Base-by-base conservation (phyloP, 352 stramenopile genomes). In the Phytophthora vignae region DNA sequence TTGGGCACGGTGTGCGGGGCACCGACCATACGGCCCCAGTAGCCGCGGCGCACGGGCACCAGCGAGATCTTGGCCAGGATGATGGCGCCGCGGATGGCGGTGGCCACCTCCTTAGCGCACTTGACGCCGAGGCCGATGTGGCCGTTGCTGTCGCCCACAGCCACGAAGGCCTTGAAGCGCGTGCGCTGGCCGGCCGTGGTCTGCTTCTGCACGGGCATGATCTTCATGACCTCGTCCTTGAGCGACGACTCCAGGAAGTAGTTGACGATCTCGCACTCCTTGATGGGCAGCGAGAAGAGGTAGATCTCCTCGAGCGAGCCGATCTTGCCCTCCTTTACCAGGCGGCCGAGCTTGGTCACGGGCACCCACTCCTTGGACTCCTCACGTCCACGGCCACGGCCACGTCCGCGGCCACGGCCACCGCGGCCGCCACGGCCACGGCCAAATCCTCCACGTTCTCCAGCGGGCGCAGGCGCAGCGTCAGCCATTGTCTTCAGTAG, bases 151-250 rank as follows among this genome's bases (percentile, higher is more conserved):
- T 99, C 98, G 76, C 98, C 98, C 60, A 99, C 96, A 67, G 98
- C 98, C 31, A 99, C 98, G 82, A 99, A 99, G 40, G 98, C 98
- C 91, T 99, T 99, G 95, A 99, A 99, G 68, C 98, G 94, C 74
- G 98, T 99, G 69, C 98, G 93, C 93, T 99, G 98, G 90, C 98
- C 98, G 69, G 98, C 98, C 49, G 97, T 99, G 56, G 96, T 99
- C 89, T 99, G 98, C 96, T 99, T 99, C 89, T 99, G 98, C 59
- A 99, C 98, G 65, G 98, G 98, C 96, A 99, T 99, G 90, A 99
- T 99, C 93, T 99, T 99, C 98, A 99, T 99, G 58, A 99, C 98
- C 80, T 99, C 98, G 83, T 99, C 98, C 83, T 99, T 99, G 64
- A 99, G 97, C 84, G 95, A 97, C 64, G 97, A 82, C 84, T 98